Evolutionary conservation across 805 yeast genomes (phyloP), one percentile per base, ranked within the genome.

Genomic region (Torulaspora maleeae): DNA sequence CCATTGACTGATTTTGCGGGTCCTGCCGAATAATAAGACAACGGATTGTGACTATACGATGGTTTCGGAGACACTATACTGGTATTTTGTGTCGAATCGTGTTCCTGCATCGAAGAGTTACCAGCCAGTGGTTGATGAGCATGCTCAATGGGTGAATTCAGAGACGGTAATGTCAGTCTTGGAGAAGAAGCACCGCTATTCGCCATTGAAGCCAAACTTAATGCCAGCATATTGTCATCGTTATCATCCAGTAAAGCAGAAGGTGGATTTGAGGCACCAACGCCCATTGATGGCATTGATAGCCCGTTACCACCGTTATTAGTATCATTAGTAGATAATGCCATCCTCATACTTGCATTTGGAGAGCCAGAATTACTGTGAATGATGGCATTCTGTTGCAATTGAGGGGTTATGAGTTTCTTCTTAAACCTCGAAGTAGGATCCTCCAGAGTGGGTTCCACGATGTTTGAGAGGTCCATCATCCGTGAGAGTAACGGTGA

Each of bases 401-500:
- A 41, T 25, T 42, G 48, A 9, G 54, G 49, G 24, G 45, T 40
- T 30, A 39, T 19, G 8, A 47, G 38, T 35, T 50, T 60, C 40
- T 56, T 59, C 32, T 55, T 58, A 34, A 61, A 55, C 38, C 57
- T 60, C 35, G 60, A 45, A n/a, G 66, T 52, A 10, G 67, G 57
- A 50, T 64, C 67, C 43, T 64, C 66, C 37, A 64, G 50, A n/a
- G 68, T 64, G n/a, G 68, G 68, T 40, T 64, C 68, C 10, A 64
- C 63, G 17, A 64, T 64, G 44, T 63, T 63, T 3, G 67, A 62
- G 30, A 63, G 50, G 45, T 64, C 68, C 66, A 63, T 64, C 68
- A 64, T 64, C 49, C 67, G 52, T 12, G 67, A 56, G 13, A 64
- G 49, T 35, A 64, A 43, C 2, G 68, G 68, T 3, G 68, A 64